These are phyloP conservation scores for Yamadazyma ubonensis DNA, from an alignment of 805 yeast species.

Conservation along the genomic window DNA sequence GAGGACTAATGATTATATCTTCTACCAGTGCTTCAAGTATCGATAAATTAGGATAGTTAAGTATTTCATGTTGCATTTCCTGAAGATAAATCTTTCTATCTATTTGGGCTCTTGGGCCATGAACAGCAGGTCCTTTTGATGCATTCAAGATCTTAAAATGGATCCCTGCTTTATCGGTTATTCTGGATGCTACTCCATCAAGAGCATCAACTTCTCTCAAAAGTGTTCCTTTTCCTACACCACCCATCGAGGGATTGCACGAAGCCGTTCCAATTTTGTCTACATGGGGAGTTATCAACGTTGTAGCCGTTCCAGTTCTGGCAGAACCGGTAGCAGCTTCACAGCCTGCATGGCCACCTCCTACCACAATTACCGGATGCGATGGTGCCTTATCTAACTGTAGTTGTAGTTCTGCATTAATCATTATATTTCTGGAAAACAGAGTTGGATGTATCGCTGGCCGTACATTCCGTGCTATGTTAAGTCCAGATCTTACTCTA, in stretches of 20 bases:
- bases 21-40: slow-evolving; percentile 76
- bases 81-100: slow-evolving; percentile 75
- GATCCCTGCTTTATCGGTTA: slow-evolving; percentile 92
- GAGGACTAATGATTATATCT: slow-evolving; percentile 67
- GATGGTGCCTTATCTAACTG: slow-evolving; percentile 28
- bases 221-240: slow-evolving; percentile 95
- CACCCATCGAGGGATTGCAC: slow-evolving; percentile 98
- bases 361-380: slow-evolving; percentile 80
- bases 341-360: slow-evolving; percentile 99
- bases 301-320: slow-evolving; percentile 69
- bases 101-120: slow-evolving; percentile 98
- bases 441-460: too few relatives aligned
- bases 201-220: slow-evolving; percentile 92
- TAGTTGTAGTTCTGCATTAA: slow-evolving; percentile 36
- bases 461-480: too few relatives aligned
- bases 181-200: slow-evolving; percentile 83
- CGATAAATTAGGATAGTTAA: slow-evolving; percentile 52
- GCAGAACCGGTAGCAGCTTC: slow-evolving; percentile 97
- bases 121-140: slow-evolving; percentile 93
- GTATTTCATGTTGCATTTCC: slow-evolving; percentile 74
- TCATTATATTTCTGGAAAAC: slow-evolving; percentile 21
- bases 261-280: slow-evolving; percentile 88
- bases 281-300: slow-evolving; percentile 73
- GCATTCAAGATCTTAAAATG: slow-evolving; percentile 84
- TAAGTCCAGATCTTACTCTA: too few relatives aligned